Percentiles rank a stretch among this genome's conserved stretches.
Evolutionary conservation across 257 asterid species (phyloP).

Genomic region (Parsonsia alboflavescens): DNA sequence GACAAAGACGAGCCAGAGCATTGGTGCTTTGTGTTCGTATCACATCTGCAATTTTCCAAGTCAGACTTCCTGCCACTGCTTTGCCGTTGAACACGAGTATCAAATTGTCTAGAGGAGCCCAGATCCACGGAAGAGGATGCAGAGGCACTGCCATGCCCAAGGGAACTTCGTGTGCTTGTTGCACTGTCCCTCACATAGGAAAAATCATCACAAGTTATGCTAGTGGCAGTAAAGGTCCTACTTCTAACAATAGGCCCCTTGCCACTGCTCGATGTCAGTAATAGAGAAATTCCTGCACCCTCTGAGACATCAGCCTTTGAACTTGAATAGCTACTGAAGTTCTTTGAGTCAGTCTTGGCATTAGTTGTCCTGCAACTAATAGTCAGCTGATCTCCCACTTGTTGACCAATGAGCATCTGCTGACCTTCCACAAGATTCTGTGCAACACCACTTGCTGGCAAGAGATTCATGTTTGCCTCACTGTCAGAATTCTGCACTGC

Average conservation of each 20-base stretch:
- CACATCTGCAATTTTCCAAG: constrained; percentile 53
- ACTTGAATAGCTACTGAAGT: constrained; percentile 22
- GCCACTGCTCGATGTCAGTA: constrained; percentile 51
- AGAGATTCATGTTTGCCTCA: constrained; percentile 27
- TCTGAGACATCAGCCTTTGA: constrained; percentile 46
- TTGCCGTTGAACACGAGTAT: constrained; percentile 54
- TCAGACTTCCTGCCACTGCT: constrained; percentile 65
- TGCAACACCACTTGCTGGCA: constrained; percentile 18
- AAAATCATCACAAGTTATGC: constrained; percentile 65
- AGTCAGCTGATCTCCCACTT: constrained; percentile 25
- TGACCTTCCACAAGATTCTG: constrained; percentile 24
- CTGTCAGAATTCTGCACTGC: constrained; percentile 24
- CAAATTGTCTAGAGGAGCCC: constrained; percentile 55
- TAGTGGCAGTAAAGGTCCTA: constrained; percentile 73
- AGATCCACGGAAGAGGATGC: constrained; percentile 81
- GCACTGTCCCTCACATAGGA: constrained; percentile 64
- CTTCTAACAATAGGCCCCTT: constrained; percentile 61
- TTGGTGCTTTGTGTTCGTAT: constrained; percentile 49
- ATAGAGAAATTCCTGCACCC: constrained; percentile 77
- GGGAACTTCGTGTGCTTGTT: constrained; percentile 75
- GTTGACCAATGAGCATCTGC: constrained; percentile 19
- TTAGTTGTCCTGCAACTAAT: constrained; percentile 12
- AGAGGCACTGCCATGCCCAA: constrained; percentile 65
- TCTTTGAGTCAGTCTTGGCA: constrained; percentile 22
- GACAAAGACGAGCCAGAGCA: constrained; percentile 69